Evolutionary conservation across 768 basidiomycete species (phyloP).

Genomic region (Saitozyma sp.): DNA sequence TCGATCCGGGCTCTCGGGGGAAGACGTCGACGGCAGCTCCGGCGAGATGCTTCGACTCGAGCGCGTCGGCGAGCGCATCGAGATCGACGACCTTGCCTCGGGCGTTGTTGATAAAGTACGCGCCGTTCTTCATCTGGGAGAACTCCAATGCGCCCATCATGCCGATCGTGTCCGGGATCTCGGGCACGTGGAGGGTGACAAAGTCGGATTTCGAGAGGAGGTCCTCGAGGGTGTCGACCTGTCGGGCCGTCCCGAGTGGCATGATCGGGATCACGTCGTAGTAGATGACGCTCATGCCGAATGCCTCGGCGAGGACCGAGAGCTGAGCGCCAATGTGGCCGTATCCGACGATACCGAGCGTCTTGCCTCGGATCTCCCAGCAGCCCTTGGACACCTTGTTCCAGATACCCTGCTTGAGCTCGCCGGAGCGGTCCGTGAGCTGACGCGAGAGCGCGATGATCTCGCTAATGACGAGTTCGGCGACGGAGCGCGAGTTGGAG

Average conservation of each 20-base stretch:
- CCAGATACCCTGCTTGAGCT: constrained; percentile 88
- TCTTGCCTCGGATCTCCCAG: constrained; percentile 98
- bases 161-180: constrained; percentile 90
- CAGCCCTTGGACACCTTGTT: constrained; percentile 98
- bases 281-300: constrained; percentile 94
- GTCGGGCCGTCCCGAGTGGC: constrained; percentile 91
- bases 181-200: constrained; percentile 93
- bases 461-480: constrained; percentile 94
- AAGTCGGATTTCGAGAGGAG: constrained; percentile 84
- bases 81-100: constrained; percentile 95
- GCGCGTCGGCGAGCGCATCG: constrained; percentile 75
- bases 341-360: constrained; percentile 94
- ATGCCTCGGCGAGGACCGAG: constrained; percentile 91
- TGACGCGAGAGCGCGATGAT: constrained; percentile 92
- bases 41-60: constrained; percentile 83
- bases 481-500: constrained; percentile 97
- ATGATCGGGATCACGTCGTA: constrained; percentile 94
- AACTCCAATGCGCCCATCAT: constrained; percentile 81
- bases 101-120: constrained; percentile 97
- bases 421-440: constrained; percentile 80
- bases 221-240: constrained; percentile 73
- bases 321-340: constrained; percentile 98
- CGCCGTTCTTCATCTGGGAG: constrained; percentile 86
- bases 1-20: constrained; percentile 87
- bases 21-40: constrained; percentile 93